Evolutionary conservation across 441 rosid genomes (phyloP).

Genomic region (Eugenia klotzschiana): DNA sequence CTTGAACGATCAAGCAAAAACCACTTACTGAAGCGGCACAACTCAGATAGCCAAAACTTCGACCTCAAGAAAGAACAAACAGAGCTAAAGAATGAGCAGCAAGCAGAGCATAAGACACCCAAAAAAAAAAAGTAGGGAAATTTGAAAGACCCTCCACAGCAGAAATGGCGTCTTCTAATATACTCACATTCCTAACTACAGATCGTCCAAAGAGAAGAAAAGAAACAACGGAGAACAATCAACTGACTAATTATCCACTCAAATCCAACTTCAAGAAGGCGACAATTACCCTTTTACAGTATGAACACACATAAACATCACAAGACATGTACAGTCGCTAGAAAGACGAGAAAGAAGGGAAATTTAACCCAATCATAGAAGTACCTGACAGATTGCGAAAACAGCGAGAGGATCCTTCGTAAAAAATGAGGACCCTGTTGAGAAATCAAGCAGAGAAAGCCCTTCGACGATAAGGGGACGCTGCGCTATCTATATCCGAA

Average conservation of each 20-base stretch:
- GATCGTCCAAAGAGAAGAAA: background rate
- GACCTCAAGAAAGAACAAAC: background rate
- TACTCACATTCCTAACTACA: background rate
- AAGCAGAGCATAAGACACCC: background rate
- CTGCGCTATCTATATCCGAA: background rate
- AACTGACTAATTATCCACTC: background rate
- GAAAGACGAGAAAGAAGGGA: background rate
- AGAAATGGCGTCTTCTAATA: background rate
- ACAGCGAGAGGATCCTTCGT: background rate
- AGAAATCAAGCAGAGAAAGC: background rate
- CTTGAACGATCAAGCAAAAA: background rate
- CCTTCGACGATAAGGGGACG: background rate
- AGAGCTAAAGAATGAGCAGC: background rate
- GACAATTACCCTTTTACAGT: background rate
- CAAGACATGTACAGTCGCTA: background rate
- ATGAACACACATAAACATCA: background rate
- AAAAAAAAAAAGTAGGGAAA: background rate
- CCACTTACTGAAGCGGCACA: background rate
- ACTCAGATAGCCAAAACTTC: background rate
- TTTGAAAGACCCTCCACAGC: background rate
- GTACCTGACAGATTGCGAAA: background rate
- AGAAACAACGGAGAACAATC: background rate
- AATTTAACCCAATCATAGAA: background rate
- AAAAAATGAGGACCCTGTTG: background rate
- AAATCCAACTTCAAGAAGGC: background rate